Evolutionary conservation across 1,284 basidiomycete species (phyloP), one percentile per base, ranked within the genome.

Genomic region (Trichosporon sp.): DNA sequence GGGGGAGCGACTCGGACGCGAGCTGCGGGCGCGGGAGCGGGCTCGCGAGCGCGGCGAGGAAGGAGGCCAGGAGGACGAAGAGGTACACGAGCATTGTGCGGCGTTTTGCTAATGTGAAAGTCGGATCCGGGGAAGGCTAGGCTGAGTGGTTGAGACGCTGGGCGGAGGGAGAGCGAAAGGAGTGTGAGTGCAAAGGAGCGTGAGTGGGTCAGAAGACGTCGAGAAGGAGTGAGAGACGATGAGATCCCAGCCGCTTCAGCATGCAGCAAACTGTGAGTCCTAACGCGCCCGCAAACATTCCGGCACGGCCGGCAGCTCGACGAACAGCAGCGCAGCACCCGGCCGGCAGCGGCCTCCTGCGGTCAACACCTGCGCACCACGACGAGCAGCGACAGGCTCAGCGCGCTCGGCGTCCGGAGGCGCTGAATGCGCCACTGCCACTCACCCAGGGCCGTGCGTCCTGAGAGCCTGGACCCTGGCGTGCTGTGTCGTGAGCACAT

Each of bases 61-160:
- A n/a, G 3, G 64, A 18, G 31, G 56, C 44, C 32, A 67, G 25
- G 34, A 70, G 35, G 62, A 68, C 35, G n/a, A 67, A 11, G 60
- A 67, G 15, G 25, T 15, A 21, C 34, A 27, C 18, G 32, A 66
- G 60, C 60, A 62, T 62, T 6, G 32, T 53, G 11, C 12, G 23
- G 47, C 47, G 47, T 6, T n/a, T 5, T 6, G 15, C n/a, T 42
- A 5, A 7, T 38, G 38, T 42, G 18, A 42, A 18, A 18, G 38
- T 42, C 12, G 15, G 38, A 18, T 18, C 38, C 4, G 38, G 15
- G n/a, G n/a, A n/a, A n/a, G 15, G 18, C 5, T 8, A 18, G 38
- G 4, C 38, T 42, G 38, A n/a, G n/a, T n/a, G n/a, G n/a, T n/a
- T n/a, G n/a, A n/a, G n/a, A n/a, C n/a, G n/a, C n/a, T n/a, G n/a